Conservation (phyloP, 345 rosid genomes). For the Eucalyptus cloeziana region DNA sequence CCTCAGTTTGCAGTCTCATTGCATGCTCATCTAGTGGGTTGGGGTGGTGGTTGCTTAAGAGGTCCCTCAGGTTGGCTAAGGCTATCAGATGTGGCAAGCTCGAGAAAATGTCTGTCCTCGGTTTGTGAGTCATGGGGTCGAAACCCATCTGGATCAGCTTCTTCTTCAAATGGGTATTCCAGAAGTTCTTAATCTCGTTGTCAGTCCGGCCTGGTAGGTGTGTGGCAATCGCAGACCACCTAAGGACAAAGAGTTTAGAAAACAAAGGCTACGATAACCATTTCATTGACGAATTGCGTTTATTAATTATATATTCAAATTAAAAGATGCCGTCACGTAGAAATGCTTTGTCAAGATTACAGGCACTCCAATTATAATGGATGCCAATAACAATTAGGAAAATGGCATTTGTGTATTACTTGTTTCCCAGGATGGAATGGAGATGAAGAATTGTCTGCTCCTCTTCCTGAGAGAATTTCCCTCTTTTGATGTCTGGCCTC, state of each 20-base stretch:
- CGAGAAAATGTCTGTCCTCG: slow-evolving; percentile 51
- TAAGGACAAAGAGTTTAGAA: neutral
- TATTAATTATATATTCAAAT: neutral
- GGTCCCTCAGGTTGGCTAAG: slow-evolving; percentile 34
- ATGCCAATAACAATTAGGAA: neutral
- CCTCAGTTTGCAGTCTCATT: slow-evolving; percentile 39
- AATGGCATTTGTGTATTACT: slow-evolving; percentile 15
- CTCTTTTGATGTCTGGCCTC: slow-evolving; percentile 77
- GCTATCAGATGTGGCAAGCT: slow-evolving; percentile 50
- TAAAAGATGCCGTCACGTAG: neutral
- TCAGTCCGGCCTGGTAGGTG: slow-evolving; percentile 2
- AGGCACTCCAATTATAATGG: neutral
- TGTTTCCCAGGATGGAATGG: slow-evolving; percentile 73
- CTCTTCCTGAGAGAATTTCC: slow-evolving; percentile 67
- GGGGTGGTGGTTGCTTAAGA: slow-evolving; percentile 7
- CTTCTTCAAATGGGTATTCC: slow-evolving; percentile 4
- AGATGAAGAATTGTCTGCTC: slow-evolving; percentile 72
- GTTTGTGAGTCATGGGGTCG: slow-evolving; percentile 76
- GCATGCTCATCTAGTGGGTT: slow-evolving; percentile 33
- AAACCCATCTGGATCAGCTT: slow-evolving; percentile 67
- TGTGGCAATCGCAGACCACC: slow-evolving; percentile 1
- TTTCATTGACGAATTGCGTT: neutral
- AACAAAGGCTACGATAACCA: neutral
- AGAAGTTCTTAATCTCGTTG: slow-evolving; percentile 4
- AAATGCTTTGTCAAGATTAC: neutral